Base-by-base conservation (phyloP, 129 eudicot genomes). In the Sambucus nigra region DNA sequence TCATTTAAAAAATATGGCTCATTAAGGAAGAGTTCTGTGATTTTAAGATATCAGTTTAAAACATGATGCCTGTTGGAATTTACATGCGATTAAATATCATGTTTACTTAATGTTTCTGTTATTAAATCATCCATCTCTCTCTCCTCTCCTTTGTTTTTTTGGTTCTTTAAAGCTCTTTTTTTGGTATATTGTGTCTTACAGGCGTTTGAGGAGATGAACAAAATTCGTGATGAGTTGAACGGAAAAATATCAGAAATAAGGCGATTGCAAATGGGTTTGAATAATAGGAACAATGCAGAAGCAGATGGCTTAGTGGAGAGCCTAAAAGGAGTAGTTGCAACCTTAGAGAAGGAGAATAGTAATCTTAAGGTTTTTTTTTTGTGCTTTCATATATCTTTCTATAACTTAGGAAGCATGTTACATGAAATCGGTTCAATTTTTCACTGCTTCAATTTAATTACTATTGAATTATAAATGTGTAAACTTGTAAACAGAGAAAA, bases 231-330 rank as follows among this genome's bases (percentile, higher is more conserved):
- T 25, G 94, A 86, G 46, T 53, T 91, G 76, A 77, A 67, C 72
- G 70, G 76, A 11, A 91, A 86, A 54, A 41, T 53, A 65, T 61
- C 73, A 51, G 94, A 91, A 78, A 69, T 82, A 56, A 68, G 69
- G 51, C 74, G 70, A 49, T 68, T 91, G 74, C 89, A 77, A 53
- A 67, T 56, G 83, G 87, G 80, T 61, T 69, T 82, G 64, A 76
- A 57, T 55, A 72, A 64, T 68, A 76, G 67, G 64, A 82, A 63
- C 54, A 69, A 48, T 26, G 64, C 74, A 57, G 82, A 73, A 64
- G 66, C 73, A 39, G 66, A 64, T 74, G 79, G 57, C 55, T 66
- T 50, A 23, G 69, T 72, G 12, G 91, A 67, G 60, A 67, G 57
- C 54, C 63, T 91, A 69, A 86, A 71, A 65, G 67, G 66, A 67